These are phyloP conservation scores for Torulaspora pretoriensis DNA, from an alignment of 1,139 yeast species.

Conservation along the genomic window DNA sequence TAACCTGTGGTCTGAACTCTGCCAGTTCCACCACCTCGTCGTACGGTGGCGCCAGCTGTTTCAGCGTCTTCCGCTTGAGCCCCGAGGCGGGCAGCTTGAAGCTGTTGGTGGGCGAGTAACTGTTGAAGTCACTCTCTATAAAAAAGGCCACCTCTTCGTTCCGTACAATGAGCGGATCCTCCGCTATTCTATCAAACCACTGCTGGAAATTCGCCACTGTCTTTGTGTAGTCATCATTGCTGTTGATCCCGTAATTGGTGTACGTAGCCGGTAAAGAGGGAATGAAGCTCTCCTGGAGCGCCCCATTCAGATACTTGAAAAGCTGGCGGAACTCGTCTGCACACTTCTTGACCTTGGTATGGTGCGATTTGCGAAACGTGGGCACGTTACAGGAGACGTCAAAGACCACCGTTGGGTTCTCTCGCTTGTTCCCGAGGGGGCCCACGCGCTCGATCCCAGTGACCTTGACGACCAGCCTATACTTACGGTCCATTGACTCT, in stretches of 20 bases:
- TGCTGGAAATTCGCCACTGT: constrained; percentile 62
- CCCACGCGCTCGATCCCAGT: constrained; percentile 39
- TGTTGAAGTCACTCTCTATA: constrained; percentile 80
- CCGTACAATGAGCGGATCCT: constrained; percentile 72
- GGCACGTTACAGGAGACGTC: constrained; percentile 56
- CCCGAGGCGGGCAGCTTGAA: constrained; percentile 68
- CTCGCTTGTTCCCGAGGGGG: constrained; percentile 36
- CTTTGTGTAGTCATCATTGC: constrained; percentile 70
- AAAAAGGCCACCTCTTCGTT: constrained; percentile 88
- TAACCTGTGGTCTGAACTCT: constrained; percentile 79
- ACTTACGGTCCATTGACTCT: constrained; percentile 12
- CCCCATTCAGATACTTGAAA: constrained; percentile 70
- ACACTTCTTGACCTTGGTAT: constrained; percentile 76
- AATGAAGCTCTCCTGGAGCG: constrained; percentile 88
- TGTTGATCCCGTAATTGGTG: constrained; percentile 76
- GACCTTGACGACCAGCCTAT: constrained; percentile 33
- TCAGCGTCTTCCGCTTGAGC: constrained; percentile 76
- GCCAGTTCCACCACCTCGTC: constrained; percentile 82
- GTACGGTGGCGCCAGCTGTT: constrained; percentile 86
- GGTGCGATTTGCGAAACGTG: constrained; percentile 64
- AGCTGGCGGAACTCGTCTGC: constrained; percentile 72
- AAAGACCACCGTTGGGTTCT: constrained; percentile 39
- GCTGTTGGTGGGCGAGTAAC: constrained; percentile 59
- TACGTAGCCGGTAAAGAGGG: constrained; percentile 77
- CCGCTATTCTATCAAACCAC: constrained; percentile 77